Percentiles rank a stretch among this genome's conserved stretches.
phyloP scores from a whole-genome alignment of 2,329 filamentous ascomycete species.

The Colletotrichum gigasporum region DNA sequence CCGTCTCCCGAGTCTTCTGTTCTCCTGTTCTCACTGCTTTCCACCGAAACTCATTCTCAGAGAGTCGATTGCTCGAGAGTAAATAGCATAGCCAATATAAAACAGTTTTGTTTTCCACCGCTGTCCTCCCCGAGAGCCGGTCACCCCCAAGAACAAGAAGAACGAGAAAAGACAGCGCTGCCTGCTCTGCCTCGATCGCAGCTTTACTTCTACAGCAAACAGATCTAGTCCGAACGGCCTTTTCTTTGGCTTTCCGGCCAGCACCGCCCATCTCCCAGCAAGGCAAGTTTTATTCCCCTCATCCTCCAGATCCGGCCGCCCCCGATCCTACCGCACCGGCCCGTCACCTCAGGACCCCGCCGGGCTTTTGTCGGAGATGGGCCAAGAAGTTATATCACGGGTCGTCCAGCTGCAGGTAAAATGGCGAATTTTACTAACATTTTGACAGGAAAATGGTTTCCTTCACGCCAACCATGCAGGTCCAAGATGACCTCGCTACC shows the following conservation, averaged over 20 bases:
- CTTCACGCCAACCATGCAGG: conserved; percentile 61
- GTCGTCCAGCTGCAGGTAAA: neutral
- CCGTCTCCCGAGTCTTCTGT: conserved; percentile 13
- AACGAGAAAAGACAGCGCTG: conserved; percentile 10
- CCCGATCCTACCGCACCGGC: neutral
- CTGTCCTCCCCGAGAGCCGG: conserved; percentile 19
- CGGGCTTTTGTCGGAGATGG: conserved; percentile 26
- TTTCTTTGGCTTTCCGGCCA: neutral
- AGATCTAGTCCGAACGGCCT: conserved; percentile 7
- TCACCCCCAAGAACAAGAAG: conserved; percentile 1
- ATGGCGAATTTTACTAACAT: conserved; percentile 4
- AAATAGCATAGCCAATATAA: conserved; percentile 31
- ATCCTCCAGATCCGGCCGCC: neutral
- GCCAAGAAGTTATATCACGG: neutral
- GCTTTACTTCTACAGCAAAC: conserved; percentile 20
- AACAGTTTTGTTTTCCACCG: conserved; percentile 23
- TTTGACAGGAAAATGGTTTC: conserved; percentile 48
- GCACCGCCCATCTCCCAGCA: neutral
- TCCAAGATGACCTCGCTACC: conserved; percentile 82
- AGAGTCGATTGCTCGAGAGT: conserved; percentile 11
- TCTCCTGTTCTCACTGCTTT: conserved; percentile 4
- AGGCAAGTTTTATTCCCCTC: conserved; percentile 5
- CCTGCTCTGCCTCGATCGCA: neutral
- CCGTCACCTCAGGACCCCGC: conserved; percentile 11
- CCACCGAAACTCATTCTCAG: neutral